Conservation (phyloP, 179 eudicot genomes). For the Spergularia azorica region DNA sequence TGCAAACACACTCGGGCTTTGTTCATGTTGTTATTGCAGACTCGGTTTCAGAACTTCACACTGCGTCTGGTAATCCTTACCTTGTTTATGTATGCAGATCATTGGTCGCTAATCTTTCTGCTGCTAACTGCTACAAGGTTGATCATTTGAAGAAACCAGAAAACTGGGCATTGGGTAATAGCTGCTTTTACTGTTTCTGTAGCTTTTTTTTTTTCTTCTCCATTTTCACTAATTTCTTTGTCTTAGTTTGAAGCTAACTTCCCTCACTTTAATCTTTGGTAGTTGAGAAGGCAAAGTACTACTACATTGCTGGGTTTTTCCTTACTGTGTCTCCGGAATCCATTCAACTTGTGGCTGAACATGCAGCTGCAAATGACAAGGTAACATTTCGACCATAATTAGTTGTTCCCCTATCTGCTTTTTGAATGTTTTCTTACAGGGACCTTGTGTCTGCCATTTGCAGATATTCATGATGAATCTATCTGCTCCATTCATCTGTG, state of each 20-base stretch:
- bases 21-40: no score
- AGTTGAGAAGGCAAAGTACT: conserved; percentile 96
- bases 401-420: not conserved
- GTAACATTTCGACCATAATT: conserved; percentile 33
- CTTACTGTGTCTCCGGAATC: conserved; percentile 98
- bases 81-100: conserved; percentile 56
- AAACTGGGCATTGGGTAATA: conserved; percentile 89
- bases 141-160: conserved; percentile 94
- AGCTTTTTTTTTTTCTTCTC: not conserved
- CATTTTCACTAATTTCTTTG: not conserved
- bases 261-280: conserved; percentile 19
- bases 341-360: conserved; percentile 90
- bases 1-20: no score
- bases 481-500: conserved; percentile 95
- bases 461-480: conserved; percentile 86
- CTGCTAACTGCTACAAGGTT: conserved; percentile 96
- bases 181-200: conserved; percentile 3
- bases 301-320: conserved; percentile 95
- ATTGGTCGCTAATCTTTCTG: conserved; percentile 87
- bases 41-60: not conserved
- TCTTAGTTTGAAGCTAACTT: conserved; percentile 16
- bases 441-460: conserved; percentile 21
- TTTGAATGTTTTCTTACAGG: conserved; percentile 15
- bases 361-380: conserved; percentile 94
- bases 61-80: conserved; percentile 6